Evolutionary conservation across 2,329 filamentous ascomycete genomes (phyloP), one percentile per base, ranked within the genome.

Genomic region (Trichoderma sp.): DNA sequence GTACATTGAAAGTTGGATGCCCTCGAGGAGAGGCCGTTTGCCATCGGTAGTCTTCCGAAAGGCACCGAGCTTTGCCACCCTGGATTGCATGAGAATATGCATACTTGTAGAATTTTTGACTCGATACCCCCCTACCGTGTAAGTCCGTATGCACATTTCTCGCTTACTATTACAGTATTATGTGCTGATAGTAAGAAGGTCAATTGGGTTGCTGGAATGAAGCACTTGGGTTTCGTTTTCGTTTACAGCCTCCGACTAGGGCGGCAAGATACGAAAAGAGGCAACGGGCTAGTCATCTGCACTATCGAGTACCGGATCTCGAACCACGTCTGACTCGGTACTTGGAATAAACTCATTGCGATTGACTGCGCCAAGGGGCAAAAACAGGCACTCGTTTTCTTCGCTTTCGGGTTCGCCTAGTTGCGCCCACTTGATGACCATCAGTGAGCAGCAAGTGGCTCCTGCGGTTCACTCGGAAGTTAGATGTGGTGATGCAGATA

Each of bases 401-500:
- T 24, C 11, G 11, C 21, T 56, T 56, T 56, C 45, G n/a, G 18
- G 9, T 53, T 53, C 45, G 50, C 50, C 21, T 56, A 56, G n/a
- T 56, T 1, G 50, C 21, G 50, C 50, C 50, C 50, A 56, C 50
- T 6, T 5, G n/a, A n/a, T 27, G 41, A 64, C 27, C 1, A 18
- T 50, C 7, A 29, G 35, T 24, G 16, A 33, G n/a, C 7, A 14
- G 24, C 16, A n/a, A 12, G 21, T 21, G 35, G 14, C 11, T 18
- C 27, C 53, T 8, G 71, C 71, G 71, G 71, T 73, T 73, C 27
- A 31, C 71, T 63, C 71, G 71, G 41, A 65, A 65, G 60, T 73
- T 14, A 56, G 41, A 73, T 29, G 35, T 64, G 29, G 41, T 29
- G 69, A 72, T 53, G 14, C 31, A 60, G 56, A 64, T 64, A 16